A percentile compares a stretch with the other conserved stretches of the same genome.
Conservation (phyloP, 805 yeast species). For the Yamadazyma akitaensis region DNA sequence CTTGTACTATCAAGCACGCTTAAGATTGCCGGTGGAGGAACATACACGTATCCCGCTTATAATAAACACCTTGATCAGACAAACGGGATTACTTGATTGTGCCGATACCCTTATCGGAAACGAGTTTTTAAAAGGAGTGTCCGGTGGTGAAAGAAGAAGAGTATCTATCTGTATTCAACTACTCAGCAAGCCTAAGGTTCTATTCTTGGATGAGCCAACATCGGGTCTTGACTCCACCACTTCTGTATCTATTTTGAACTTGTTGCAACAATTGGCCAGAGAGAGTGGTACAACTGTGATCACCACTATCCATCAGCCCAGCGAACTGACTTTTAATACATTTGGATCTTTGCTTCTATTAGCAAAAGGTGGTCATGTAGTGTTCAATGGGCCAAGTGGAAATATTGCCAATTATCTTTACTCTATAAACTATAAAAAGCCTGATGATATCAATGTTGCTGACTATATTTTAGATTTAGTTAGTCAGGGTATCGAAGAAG, state of each 20-base stretch:
- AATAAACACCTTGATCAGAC: constrained; percentile 58
- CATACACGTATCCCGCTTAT: constrained; percentile 42
- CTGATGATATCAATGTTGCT: constrained; percentile 63
- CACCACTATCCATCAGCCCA: constrained; percentile 82
- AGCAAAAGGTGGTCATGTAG: constrained; percentile 69
- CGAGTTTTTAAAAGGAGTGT: constrained; percentile 36
- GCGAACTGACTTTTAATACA: constrained; percentile 56
- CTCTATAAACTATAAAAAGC: constrained; percentile 46
- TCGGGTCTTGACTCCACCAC: constrained; percentile 84
- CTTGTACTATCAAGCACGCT: constrained; percentile 62
- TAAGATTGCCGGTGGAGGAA: constrained; percentile 50
- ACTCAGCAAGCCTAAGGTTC: constrained; percentile 64
- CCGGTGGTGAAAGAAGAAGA: constrained; percentile 67
- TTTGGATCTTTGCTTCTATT: constrained; percentile 73
- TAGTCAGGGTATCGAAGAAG: constrained; percentile 40
- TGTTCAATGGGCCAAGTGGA: constrained; percentile 58
- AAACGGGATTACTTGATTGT: constrained; percentile 69
- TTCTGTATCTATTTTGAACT: constrained; percentile 61
- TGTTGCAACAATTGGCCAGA: constrained; percentile 53
- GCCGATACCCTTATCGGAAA: constrained; percentile 59
- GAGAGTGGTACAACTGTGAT: constrained; percentile 64
- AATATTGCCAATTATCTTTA: constrained; percentile 48
- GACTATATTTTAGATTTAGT: constrained; percentile 71
- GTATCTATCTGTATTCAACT: constrained; percentile 80
- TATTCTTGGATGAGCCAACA: constrained; percentile 84